Evolutionary conservation across 306 rosid genomes (phyloP).

Genomic region (Dryas alaskensis): DNA sequence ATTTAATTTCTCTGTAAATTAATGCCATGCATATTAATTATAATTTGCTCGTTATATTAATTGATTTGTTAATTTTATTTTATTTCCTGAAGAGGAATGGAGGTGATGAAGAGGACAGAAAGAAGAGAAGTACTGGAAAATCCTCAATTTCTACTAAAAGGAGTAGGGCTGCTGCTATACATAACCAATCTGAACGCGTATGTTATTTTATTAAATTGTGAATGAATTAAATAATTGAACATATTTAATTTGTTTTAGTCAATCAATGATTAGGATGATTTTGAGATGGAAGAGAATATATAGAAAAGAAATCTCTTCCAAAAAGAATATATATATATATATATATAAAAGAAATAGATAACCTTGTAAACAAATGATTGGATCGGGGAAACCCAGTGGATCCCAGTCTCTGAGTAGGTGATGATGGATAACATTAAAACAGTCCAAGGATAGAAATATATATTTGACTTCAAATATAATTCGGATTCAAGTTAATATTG

Average conservation of each 20-base stretch:
- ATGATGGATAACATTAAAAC: background rate
- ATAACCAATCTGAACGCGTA: constrained; percentile 97
- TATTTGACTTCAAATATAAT: background rate
- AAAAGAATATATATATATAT: background rate
- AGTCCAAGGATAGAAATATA: background rate
- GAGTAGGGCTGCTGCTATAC: constrained; percentile 83
- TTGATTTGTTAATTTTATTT: background rate
- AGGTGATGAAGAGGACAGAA: constrained; percentile 40
- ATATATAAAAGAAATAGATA: background rate
- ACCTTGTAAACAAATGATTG: constrained; percentile 8
- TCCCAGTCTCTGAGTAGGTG: background rate
- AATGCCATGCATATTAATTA: too few relatives aligned
- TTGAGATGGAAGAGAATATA: background rate
- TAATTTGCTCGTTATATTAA: too few relatives aligned
- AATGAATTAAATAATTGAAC: too few relatives aligned
- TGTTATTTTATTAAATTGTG: background rate
- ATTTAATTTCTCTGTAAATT: background rate
- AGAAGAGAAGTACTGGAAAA: constrained; percentile 43
- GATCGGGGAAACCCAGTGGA: background rate
- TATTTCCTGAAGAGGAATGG: constrained; percentile 42
- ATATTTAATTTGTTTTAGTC: too few relatives aligned
- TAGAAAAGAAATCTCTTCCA: background rate
- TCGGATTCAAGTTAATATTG: background rate
- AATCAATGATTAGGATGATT: too few relatives aligned
- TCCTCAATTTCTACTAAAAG: constrained; percentile 64